These are phyloP conservation scores for Aureococcus anophagefferens DNA, from an alignment of 108 stramenopile species.

Conservation along the genomic window DNA sequence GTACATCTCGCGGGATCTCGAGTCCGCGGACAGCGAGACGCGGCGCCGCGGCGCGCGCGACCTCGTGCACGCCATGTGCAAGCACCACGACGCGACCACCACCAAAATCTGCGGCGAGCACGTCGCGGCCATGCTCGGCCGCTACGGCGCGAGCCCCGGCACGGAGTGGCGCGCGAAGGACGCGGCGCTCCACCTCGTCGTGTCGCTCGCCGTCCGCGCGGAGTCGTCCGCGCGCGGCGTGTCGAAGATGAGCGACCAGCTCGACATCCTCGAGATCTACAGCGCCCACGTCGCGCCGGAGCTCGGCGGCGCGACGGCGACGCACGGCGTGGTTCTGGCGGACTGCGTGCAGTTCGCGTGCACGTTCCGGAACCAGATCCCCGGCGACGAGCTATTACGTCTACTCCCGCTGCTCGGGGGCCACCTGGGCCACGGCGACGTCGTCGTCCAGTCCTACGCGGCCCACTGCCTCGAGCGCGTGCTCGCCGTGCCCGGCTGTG, in stretches of 20 bases:
- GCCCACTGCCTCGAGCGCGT: constrained; percentile 79
- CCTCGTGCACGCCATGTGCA: constrained; percentile 79
- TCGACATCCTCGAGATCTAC: constrained; percentile 82
- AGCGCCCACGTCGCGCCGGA: constrained; percentile 65
- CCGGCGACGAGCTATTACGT: constrained; percentile 45
- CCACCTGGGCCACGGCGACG: constrained; percentile 49
- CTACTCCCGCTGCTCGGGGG: constrained; percentile 63
- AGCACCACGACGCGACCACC: constrained; percentile 70
- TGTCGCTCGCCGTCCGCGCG: constrained; percentile 73
- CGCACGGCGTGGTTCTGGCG: constrained; percentile 80
- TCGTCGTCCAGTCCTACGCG: constrained; percentile 94
- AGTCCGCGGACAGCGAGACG: constrained; percentile 84
- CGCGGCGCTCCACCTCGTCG: constrained; percentile 84
- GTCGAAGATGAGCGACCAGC: constrained; percentile 62
- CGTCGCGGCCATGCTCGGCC: constrained; percentile 60
- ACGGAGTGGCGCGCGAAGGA: constrained; percentile 82
- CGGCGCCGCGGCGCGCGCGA: constrained; percentile 82
- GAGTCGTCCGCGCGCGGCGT: constrained; percentile 71
- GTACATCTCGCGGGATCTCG: constrained; percentile 90
- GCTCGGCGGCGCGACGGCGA: constrained; percentile 53
- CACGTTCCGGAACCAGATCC: constrained; percentile 90
- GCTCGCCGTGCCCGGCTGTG: constrained; percentile 58
- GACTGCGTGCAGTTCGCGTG: constrained; percentile 82
- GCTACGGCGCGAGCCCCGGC: constrained; percentile 48
- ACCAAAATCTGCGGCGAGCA: constrained; percentile 73